Percentiles rank a stretch among this genome's conserved stretches.
These are phyloP conservation scores for Penicillium nucicola DNA, from an alignment of 495 filamentous ascomycete species.

Conservation along the genomic window DNA sequence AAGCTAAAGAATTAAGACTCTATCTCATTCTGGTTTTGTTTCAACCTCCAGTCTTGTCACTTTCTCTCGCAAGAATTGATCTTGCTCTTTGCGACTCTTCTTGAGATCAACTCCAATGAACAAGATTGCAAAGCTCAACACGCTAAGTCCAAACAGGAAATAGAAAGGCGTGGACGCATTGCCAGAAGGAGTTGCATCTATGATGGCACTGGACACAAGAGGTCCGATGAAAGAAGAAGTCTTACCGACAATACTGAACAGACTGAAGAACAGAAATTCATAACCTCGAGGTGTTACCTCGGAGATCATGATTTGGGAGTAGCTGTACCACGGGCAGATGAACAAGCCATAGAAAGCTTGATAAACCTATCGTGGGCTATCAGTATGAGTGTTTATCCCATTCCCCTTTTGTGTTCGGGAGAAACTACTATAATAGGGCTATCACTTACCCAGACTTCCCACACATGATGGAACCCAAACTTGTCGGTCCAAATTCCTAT, in stretches of 20 bases:
- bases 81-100: conserved; percentile 58
- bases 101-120: conserved; percentile 53
- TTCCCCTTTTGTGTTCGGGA: too few species aligned
- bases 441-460: conserved; percentile 56
- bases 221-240: conserved; percentile 63
- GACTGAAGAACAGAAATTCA: conserved; percentile 65
- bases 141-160: conserved; percentile 58
- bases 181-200: conserved; percentile 52
- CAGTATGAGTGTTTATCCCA: background rate
- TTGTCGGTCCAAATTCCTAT: conserved; percentile 60
- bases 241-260: conserved; percentile 65
- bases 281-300: conserved; percentile 63
- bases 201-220: conserved; percentile 62
- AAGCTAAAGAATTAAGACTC: too few species aligned
- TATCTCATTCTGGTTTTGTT: too few species aligned
- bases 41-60: background rate
- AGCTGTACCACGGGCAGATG: conserved; percentile 68
- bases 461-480: conserved; percentile 61
- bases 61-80: conserved; percentile 26
- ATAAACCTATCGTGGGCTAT: conserved; percentile 40
- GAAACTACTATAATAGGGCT: too few species aligned
- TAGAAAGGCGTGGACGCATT: conserved; percentile 62
- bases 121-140: conserved; percentile 50
- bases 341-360: conserved; percentile 63
- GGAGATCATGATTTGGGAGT: conserved; percentile 65